phyloP scores from a whole-genome alignment of 2,329 filamentous ascomycete genomes.

The Ophiostoma sp. region DNA sequence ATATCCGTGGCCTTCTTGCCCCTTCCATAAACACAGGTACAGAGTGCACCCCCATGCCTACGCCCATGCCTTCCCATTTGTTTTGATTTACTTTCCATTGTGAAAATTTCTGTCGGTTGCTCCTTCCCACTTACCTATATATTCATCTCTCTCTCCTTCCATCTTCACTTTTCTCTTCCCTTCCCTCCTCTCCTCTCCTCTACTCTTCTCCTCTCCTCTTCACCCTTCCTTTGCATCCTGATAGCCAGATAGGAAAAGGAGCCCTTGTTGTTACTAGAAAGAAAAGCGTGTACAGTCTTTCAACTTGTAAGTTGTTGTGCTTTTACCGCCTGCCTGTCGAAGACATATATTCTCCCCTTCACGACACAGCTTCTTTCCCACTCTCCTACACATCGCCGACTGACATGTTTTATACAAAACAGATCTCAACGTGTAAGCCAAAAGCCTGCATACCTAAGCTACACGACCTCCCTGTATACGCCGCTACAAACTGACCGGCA shows the following conservation, averaged over 20 bases:
- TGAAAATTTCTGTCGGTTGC: neutral
- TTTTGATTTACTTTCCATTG: neutral
- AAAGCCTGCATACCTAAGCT: neutral
- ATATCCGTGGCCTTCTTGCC: neutral
- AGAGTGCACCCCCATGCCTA: neutral
- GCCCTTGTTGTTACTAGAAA: neutral
- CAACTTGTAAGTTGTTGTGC: neutral
- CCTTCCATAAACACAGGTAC: neutral
- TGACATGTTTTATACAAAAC: neutral
- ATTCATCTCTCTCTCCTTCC: neutral
- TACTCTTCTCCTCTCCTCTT: neutral
- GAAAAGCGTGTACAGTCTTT: neutral
- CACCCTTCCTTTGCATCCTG: neutral
- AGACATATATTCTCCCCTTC: no score
- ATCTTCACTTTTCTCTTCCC: neutral
- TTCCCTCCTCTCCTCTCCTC: neutral
- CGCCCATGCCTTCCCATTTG: neutral
- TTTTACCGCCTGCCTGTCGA: neutral
- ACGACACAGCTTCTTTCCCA: neutral
- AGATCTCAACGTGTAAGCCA: neutral
- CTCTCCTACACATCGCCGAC: neutral
- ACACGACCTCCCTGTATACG: neutral
- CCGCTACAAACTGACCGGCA: neutral
- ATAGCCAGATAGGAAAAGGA: neutral
- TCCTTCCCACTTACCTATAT: neutral